phyloP scores from a whole-genome alignment of 345 rosid genomes.

The Syzygium oleosum region DNA sequence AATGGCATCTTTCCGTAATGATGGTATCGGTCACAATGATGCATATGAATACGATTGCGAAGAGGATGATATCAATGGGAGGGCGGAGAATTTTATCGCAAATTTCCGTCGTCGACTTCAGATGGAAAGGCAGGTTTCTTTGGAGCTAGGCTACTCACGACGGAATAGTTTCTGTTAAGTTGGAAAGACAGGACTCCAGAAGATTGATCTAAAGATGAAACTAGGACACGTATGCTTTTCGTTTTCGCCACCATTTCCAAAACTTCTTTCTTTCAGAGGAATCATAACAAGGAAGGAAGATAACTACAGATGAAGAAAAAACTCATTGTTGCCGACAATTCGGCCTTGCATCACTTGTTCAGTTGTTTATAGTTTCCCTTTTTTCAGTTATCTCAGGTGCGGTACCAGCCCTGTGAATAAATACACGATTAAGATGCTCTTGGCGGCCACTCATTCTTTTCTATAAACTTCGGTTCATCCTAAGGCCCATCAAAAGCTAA shows the following conservation, averaged over 20 bases:
- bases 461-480: neutral
- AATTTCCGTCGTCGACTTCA: slow-evolving; percentile 11
- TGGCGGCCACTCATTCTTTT: neutral
- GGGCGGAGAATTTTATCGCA: neutral
- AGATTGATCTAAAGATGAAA: neutral
- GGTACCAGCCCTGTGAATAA: neutral
- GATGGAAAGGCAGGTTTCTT: slow-evolving; percentile 29
- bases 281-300: neutral
- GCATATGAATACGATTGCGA: neutral
- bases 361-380: neutral
- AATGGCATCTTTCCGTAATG: neutral
- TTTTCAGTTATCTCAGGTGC: neutral
- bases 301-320: neutral
- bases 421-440: neutral
- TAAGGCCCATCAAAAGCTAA: neutral
- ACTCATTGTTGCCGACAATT: neutral
- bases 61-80: neutral
- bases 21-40: neutral
- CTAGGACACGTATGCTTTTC: neutral
- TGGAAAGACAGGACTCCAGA: neutral
- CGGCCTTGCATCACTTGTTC: neutral
- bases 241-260: neutral
- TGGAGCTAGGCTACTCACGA: neutral
- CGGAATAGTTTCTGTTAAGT: neutral
- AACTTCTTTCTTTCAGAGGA: neutral